Percentiles rank a stretch among this genome's conserved stretches.
phyloP scores from a whole-genome alignment of 208 protist species.

The Novymonas esmeraldas region DNA sequence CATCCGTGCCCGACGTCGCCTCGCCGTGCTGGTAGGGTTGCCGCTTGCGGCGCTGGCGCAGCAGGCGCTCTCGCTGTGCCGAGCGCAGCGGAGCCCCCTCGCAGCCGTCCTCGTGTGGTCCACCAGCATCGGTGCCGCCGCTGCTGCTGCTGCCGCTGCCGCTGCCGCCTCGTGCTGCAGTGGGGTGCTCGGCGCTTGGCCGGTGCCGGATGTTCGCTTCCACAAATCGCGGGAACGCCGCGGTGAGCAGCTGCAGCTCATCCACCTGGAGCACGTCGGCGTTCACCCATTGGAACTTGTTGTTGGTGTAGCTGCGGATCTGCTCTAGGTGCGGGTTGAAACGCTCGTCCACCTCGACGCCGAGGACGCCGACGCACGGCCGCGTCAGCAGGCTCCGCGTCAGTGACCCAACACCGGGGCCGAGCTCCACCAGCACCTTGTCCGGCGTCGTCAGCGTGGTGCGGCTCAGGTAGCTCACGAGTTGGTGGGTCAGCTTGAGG shows the following conservation, averaged over 20 bases:
- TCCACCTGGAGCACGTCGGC: conserved; percentile 78
- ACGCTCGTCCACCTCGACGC: conserved; percentile 76
- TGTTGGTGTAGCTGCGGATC: conserved; percentile 74
- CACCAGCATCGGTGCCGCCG: conserved; percentile 5
- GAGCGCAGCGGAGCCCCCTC: conserved; percentile 71
- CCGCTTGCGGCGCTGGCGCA: conserved; percentile 44
- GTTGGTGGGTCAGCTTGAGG: conserved; percentile 87
- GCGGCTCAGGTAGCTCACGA: conserved; percentile 65
- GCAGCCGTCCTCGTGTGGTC: conserved; percentile 12
- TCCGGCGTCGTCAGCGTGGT: conserved; percentile 71
- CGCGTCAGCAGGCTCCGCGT: conserved; percentile 88
- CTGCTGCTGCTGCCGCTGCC: background rate
- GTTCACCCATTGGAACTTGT: conserved; percentile 90
- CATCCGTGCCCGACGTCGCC: conserved; percentile 4
- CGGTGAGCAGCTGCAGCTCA: conserved; percentile 67
- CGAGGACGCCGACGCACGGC: conserved; percentile 79
- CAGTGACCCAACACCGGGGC: conserved; percentile 78
- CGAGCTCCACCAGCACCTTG: conserved; percentile 87
- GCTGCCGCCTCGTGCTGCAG: background rate
- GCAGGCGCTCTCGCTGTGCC: conserved; percentile 47
- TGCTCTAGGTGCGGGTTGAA: conserved; percentile 88
- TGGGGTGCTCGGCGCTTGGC: conserved; percentile 8
- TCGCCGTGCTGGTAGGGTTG: conserved; percentile 31
- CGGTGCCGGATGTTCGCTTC: conserved; percentile 42
- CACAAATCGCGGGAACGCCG: conserved; percentile 66